These are phyloP conservation scores for Amaranthus palmeri DNA, from an alignment of 148 eudicot genomes.

Conservation along the genomic window DNA sequence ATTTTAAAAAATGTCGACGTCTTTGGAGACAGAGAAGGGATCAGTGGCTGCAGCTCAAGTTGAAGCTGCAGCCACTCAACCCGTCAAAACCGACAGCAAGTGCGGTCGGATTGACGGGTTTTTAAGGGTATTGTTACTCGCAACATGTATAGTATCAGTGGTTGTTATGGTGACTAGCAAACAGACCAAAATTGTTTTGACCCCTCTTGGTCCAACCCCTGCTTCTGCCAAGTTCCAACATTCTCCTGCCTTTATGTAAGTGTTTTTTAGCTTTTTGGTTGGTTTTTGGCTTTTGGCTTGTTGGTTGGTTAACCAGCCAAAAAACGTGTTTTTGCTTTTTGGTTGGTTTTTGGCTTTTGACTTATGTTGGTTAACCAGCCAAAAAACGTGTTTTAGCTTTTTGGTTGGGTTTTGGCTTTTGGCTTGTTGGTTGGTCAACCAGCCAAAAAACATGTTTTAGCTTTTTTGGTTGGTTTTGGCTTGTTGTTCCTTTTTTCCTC, in stretches of 20 bases:
- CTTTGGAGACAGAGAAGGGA: constrained; percentile 23
- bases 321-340: too few relatives aligned
- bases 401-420: too few relatives aligned
- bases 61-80: background rate
- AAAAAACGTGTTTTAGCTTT: too few relatives aligned
- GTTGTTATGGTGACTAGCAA: constrained; percentile 53
- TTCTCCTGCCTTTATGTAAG: constrained; percentile 10
- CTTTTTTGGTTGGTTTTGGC: too few relatives aligned
- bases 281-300: too few relatives aligned
- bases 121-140: constrained; percentile 41
- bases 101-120: constrained; percentile 28
- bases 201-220: constrained; percentile 18
- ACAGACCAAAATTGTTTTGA: constrained; percentile 25
- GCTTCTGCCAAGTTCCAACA: background rate
- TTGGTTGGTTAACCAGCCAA: too few relatives aligned
- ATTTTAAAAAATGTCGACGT: background rate
- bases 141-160: constrained; percentile 37
- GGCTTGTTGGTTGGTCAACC: too few relatives aligned
- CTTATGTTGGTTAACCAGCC: too few relatives aligned
- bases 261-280: too few relatives aligned
- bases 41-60: background rate
- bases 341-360: too few relatives aligned
- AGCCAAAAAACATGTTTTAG: too few relatives aligned
- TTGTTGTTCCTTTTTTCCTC: too few relatives aligned
- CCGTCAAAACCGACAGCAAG: background rate